phyloP scores from a whole-genome alignment of 768 basidiomycete genomes.

The Hysterangium stoloniferum region DNA sequence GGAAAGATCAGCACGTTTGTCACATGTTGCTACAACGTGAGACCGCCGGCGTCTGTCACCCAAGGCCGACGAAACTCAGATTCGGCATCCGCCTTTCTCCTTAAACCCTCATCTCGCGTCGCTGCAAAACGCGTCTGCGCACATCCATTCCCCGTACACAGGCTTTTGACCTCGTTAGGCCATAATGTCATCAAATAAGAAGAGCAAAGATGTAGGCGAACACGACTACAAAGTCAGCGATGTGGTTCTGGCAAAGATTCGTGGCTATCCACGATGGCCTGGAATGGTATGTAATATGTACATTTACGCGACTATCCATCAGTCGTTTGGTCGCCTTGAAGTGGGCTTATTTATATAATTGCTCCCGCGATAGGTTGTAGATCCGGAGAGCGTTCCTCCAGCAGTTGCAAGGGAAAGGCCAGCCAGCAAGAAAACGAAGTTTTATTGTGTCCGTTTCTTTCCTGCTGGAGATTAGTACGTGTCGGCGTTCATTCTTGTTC shows the following conservation, averaged over 20 bases:
- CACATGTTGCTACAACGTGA: too few relatives aligned
- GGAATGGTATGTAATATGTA: constrained; percentile 64
- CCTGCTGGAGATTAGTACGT: constrained; percentile 91
- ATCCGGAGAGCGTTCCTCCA: constrained; percentile 56
- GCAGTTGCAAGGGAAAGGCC: constrained; percentile 67
- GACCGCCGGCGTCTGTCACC: neutral
- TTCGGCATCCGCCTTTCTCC: constrained; percentile 14
- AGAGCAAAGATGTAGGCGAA: constrained; percentile 28
- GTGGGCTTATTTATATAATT: neutral
- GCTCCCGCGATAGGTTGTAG: constrained; percentile 54
- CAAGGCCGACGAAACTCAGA: constrained; percentile 7
- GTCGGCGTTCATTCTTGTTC: constrained; percentile 10
- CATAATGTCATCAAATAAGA: constrained; percentile 26
- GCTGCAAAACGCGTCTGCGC: constrained; percentile 7
- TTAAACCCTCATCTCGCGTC: constrained; percentile 13
- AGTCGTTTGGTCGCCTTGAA: constrained; percentile 4
- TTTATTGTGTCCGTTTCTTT: constrained; percentile 82
- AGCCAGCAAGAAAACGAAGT: constrained; percentile 56
- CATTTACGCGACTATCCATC: constrained; percentile 15
- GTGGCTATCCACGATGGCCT: constrained; percentile 94
- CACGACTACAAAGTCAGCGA: constrained; percentile 65
- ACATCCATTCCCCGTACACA: neutral
- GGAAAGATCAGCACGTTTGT: too few relatives aligned
- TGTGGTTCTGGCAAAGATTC: constrained; percentile 86
- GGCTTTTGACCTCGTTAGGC: neutral